Evolutionary conservation across 225 moss, liverwort and hornwort genomes (phyloP), one percentile per base, ranked within the genome.

Genomic region (Physcomitrium patens): DNA sequence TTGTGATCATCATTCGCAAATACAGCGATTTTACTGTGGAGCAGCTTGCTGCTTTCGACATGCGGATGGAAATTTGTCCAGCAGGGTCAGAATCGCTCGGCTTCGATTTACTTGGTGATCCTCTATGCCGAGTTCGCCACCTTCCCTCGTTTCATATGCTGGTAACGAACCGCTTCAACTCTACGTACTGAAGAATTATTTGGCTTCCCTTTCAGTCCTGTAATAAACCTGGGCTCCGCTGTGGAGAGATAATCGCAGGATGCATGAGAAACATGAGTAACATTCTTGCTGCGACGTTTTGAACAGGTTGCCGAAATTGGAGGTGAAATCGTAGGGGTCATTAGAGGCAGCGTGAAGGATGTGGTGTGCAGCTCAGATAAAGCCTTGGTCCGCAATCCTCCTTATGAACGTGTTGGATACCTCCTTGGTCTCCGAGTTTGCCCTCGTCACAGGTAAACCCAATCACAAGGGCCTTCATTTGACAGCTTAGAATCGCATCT

Each of bases 51-150:
- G 89, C 70, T 1, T 83, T 95, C 19, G 99, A 99, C 71, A 62
- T 68, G 2, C 79, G 75, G 60, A 93, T 93, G 60, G 99, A 95
- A 71, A 83, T 87, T 44, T 91, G 91, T 22, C 56, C 78, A 8
- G 70, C 70, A 8, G 90, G 85, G 14, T 76, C 89, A 52, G 84
- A 86, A 50, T 78, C 93, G 26, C 89, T 99, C 27, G 73, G 90
- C 17, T 89, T 90, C 72, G 95, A 99, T 72, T 71, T 89, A 42
- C 86, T 93, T 13, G 99, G 99, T 69, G 99, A 99, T 88, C 99
- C 99, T 0, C 93, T 99, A 52, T 91, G 90, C 67, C 91, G 95
- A 22, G 95, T 99, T 61, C 91, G 95, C 56, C 91, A 99, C 82
- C 90, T 90, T 52, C 90, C 91, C 22, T 69, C 75, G 27, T 93